Evolutionary conservation across 2,329 filamentous ascomycete species (phyloP).

Genomic region (Fusarium torreyae): DNA sequence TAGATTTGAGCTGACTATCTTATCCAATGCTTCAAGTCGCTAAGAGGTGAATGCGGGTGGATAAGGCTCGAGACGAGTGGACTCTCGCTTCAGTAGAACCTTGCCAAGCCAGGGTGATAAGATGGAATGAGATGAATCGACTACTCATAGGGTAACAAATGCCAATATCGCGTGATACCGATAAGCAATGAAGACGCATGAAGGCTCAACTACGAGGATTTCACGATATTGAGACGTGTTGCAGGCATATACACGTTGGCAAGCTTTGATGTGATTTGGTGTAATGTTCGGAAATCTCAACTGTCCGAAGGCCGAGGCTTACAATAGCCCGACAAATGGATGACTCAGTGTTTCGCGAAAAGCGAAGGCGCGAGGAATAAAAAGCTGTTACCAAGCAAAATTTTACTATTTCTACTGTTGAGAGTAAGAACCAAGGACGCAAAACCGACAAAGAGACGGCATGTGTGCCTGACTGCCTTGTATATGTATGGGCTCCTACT

Average conservation of each 20-base stretch:
- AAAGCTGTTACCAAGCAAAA: background rate
- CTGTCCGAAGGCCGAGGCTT: conserved; percentile 47
- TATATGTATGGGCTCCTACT: no score
- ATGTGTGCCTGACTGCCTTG: background rate
- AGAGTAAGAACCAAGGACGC: conserved; percentile 15
- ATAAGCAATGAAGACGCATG: background rate
- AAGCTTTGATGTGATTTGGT: conserved; percentile 40
- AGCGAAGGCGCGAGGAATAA: conserved; percentile 28
- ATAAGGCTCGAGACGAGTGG: conserved; percentile 1
- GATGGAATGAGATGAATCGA: background rate
- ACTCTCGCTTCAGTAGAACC: conserved; percentile 1
- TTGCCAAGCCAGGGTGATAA: conserved; percentile 10
- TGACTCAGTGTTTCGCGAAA: conserved; percentile 38
- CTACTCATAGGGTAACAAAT: conserved; percentile 2
- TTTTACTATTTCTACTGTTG: conserved; percentile 1
- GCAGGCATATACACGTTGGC: conserved; percentile 34
- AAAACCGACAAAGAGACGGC: background rate
- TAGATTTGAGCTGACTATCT: background rate
- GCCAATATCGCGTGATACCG: conserved; percentile 10
- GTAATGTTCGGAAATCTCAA: conserved; percentile 37
- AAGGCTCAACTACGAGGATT: conserved; percentile 17
- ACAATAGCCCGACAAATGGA: conserved; percentile 40
- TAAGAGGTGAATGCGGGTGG: background rate
- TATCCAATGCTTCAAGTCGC: background rate
- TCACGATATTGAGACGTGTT: conserved; percentile 24